Conservation (phyloP, 2,329 filamentous ascomycete species). For the Canariomyces notabilis region DNA sequence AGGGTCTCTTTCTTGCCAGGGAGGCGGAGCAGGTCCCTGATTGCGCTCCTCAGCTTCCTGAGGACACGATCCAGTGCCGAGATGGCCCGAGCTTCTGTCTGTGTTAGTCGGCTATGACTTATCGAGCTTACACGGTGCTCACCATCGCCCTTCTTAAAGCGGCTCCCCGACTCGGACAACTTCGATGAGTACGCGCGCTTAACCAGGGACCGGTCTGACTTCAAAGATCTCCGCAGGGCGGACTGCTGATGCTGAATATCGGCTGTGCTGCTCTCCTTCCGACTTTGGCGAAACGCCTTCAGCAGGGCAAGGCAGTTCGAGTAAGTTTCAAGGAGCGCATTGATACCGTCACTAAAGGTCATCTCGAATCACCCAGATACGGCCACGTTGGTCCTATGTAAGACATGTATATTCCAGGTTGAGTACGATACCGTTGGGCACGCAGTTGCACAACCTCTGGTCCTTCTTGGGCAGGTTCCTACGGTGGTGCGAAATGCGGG, state of each 20-base stretch:
- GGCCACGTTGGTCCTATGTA: too few species aligned
- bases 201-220: conserved; percentile 38
- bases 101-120: conserved; percentile 7
- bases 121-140: conserved; percentile 22
- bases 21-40: conserved; percentile 36
- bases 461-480: background rate
- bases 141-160: conserved; percentile 46
- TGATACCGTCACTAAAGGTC: conserved; percentile 41
- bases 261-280: conserved; percentile 14
- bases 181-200: conserved; percentile 39
- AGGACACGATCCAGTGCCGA: conserved; percentile 39
- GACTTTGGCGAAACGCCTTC: conserved; percentile 30
- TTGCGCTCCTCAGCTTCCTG: conserved; percentile 38
- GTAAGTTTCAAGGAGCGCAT: conserved; percentile 44
- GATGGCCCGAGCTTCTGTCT: conserved; percentile 32
- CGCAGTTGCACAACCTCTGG: background rate
- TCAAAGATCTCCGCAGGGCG: conserved; percentile 35
- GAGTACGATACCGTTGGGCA: background rate
- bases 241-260: conserved; percentile 24
- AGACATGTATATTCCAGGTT: too few species aligned
- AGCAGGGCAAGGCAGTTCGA: conserved; percentile 41
- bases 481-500: background rate
- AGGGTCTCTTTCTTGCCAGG: conserved; percentile 31
- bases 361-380: too few species aligned
- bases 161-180: conserved; percentile 37